phyloP scores from a whole-genome alignment of 768 basidiomycete species.

The Scleroderma bovista region DNA sequence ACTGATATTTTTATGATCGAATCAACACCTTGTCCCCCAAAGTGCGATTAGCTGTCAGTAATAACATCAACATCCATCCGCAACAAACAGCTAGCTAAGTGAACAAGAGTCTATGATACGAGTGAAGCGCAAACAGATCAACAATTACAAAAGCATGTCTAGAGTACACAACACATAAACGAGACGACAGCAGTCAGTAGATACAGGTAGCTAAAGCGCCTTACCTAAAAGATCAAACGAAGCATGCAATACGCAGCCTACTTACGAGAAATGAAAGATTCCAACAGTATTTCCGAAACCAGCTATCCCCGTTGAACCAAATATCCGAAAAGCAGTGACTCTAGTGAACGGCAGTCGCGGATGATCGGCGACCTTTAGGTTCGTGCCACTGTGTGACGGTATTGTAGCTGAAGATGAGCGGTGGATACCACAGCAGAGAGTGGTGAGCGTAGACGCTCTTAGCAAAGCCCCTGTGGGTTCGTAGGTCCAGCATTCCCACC shows the following conservation, averaged over 20 bases:
- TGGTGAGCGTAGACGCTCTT: conserved; percentile 47
- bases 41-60: no score
- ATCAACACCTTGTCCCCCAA: no score
- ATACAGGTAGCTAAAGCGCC: conserved; percentile 9
- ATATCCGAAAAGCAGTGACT: conserved; percentile 52
- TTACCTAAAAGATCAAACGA: conserved; percentile 1
- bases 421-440: conserved; percentile 31
- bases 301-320: conserved; percentile 49
- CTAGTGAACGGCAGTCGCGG: conserved; percentile 79
- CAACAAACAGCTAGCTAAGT: no score
- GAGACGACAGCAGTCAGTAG: conserved; percentile 7
- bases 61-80: no score
- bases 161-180: background rate
- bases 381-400: background rate
- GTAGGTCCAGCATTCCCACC: conserved; percentile 83
- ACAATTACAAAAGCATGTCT: conserved; percentile 20
- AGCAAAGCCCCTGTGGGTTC: conserved; percentile 48
- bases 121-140: conserved; percentile 8
- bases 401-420: conserved; percentile 7
- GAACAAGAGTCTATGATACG: background rate
- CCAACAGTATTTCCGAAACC: conserved; percentile 72
- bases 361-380: conserved; percentile 16
- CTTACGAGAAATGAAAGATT: conserved; percentile 21
- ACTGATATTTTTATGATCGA: no score
- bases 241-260: conserved; percentile 5